phyloP scores from a whole-genome alignment of 331 rosid species.

The Malus hybrid region DNA sequence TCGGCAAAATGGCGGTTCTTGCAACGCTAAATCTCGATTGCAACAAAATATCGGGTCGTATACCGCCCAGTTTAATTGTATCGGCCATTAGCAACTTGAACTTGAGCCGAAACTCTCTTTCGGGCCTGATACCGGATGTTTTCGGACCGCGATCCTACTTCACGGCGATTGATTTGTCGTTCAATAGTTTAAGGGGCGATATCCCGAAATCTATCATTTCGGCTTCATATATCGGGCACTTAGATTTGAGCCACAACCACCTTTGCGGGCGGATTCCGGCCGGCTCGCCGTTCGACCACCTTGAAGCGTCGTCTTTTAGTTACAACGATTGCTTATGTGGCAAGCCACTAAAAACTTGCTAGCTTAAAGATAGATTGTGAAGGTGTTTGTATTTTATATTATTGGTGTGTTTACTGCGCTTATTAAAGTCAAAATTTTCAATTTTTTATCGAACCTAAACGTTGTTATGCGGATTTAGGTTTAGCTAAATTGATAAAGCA shows the following conservation, averaged over 20 bases:
- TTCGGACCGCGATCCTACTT: conserved; percentile 65
- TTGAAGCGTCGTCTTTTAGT: conserved; percentile 72
- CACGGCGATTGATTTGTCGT: conserved; percentile 62
- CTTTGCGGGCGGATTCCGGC: conserved; percentile 73
- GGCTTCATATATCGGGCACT: conserved; percentile 72
- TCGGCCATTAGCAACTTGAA: conserved; percentile 68
- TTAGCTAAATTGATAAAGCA: too few relatives aligned
- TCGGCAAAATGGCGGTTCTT: conserved; percentile 83
- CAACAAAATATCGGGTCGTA: conserved; percentile 42
- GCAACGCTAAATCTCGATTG: conserved; percentile 61
- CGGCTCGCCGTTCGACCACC: conserved; percentile 85
- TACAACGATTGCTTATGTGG: conserved; percentile 90
- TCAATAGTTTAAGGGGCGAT: conserved; percentile 45
- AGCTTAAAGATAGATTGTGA: background rate
- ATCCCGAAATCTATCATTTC: conserved; percentile 51
- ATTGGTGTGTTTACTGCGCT: background rate
- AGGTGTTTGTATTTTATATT: background rate
- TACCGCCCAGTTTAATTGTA: conserved; percentile 44
- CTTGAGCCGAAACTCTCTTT: conserved; percentile 47
- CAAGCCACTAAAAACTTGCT: conserved; percentile 71
- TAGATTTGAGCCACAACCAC: conserved; percentile 93
- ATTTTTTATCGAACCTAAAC: background rate
- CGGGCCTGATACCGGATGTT: conserved; percentile 52
- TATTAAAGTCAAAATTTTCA: background rate
- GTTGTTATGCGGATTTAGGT: background rate